A percentile compares a stretch with the other conserved stretches of the same genome.
Conservation (phyloP, 768 basidiomycete species). For the Leccinum rimulosum region DNA sequence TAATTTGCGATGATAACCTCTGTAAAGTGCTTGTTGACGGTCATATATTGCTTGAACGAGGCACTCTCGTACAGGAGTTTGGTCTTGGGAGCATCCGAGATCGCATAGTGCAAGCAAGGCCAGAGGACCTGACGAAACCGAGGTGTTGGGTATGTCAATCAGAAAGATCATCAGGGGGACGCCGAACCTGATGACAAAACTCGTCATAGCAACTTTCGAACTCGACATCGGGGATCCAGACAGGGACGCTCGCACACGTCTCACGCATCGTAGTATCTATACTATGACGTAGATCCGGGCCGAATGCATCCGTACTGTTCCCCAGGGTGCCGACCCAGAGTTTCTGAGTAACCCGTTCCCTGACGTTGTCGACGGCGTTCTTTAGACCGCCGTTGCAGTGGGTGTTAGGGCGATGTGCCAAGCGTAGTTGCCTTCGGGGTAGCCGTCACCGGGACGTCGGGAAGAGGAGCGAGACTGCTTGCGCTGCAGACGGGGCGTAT, state of each 20-base stretch:
- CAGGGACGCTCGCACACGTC: conserved; percentile 45
- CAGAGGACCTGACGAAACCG: conserved; percentile 57
- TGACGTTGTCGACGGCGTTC: conserved; percentile 74
- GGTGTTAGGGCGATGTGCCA: conserved; percentile 58
- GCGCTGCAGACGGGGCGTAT: conserved; percentile 43
- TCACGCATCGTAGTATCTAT: conserved; percentile 52
- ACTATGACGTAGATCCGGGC: conserved; percentile 50
- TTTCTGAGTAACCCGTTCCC: conserved; percentile 47
- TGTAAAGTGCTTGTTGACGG: conserved; percentile 90
- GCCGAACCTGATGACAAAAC: conserved; percentile 76
- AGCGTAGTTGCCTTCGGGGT: conserved; percentile 30
- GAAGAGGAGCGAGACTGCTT: conserved; percentile 54
- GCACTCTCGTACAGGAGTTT: conserved; percentile 78
- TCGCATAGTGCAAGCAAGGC: conserved; percentile 84
- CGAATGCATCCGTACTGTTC: conserved; percentile 62
- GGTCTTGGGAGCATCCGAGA: conserved; percentile 85
- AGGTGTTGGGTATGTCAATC: conserved; percentile 19
- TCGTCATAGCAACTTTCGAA: conserved; percentile 81
- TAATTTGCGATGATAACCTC: conserved; percentile 77
- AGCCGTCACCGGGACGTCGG: conserved; percentile 36
- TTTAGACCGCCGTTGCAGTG: conserved; percentile 83
- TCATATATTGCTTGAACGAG: conserved; percentile 80
- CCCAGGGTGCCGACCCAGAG: conserved; percentile 76
- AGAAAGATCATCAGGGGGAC: not conserved
- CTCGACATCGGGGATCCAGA: conserved; percentile 82